These are phyloP conservation scores for Pythium aquatile DNA, from an alignment of 352 stramenopile genomes.

Conservation along the genomic window DNA sequence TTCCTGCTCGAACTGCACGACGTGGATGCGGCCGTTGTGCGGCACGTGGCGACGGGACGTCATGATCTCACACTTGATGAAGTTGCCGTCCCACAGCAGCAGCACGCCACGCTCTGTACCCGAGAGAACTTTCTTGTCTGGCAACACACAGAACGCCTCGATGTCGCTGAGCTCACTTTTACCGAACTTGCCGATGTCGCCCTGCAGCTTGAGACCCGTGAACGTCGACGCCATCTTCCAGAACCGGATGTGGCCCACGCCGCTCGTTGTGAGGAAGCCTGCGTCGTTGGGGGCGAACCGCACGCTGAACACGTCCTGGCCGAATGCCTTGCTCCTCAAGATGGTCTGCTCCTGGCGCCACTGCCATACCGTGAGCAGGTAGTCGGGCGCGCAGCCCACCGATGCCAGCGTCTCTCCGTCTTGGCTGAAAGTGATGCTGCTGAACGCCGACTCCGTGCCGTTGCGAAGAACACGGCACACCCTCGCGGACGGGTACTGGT, in stretches of 20 bases:
- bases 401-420: conserved; percentile 89
- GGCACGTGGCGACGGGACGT: conserved; percentile 62
- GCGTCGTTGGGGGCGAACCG: conserved; percentile 86
- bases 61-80: conserved; percentile 93
- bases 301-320: conserved; percentile 93
- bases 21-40: conserved; percentile 71
- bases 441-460: conserved; percentile 85
- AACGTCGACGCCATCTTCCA: conserved; percentile 97
- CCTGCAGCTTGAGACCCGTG: conserved; percentile 94
- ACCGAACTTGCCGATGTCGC: conserved; percentile 95
- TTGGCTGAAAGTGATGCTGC: conserved; percentile 65
- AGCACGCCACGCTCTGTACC: conserved; percentile 85
- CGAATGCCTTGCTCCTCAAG: conserved; percentile 92
- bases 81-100: conserved; percentile 94
- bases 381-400: conserved; percentile 87
- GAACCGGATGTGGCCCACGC: conserved; percentile 93
- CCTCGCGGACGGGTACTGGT: conserved; percentile 76
- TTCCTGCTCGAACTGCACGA: conserved; percentile 61
- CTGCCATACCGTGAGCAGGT: conserved; percentile 92
- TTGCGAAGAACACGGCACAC: conserved; percentile 76
- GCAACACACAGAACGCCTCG: conserved; percentile 92
- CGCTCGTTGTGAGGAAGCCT: conserved; percentile 91
- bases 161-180: conserved; percentile 94
- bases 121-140: conserved; percentile 93
- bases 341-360: conserved; percentile 90